phyloP scores from a whole-genome alignment of 163 green algal species.

The Scenedesmus sp. region DNA sequence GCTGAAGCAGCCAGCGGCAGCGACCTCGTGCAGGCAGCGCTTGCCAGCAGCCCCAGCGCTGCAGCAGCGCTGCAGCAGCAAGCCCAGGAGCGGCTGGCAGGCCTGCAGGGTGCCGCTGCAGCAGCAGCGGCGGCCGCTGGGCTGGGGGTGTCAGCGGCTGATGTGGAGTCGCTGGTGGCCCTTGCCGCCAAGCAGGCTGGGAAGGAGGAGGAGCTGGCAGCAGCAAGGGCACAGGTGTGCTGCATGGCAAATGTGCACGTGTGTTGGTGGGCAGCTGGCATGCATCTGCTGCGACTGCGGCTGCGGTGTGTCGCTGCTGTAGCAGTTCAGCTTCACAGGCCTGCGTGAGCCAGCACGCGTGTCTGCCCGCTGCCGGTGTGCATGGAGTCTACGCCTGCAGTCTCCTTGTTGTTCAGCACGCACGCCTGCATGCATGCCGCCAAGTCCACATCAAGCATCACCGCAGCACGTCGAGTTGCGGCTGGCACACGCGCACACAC shows the following conservation, averaged over 20 bases:
- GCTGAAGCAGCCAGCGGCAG: not conserved
- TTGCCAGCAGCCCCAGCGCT: not conserved
- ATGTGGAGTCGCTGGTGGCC: constrained; percentile 16
- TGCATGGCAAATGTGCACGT: not conserved
- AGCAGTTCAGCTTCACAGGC: not conserved
- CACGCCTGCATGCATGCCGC: no score
- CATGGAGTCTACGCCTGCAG: no score
- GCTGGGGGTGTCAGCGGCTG: not conserved
- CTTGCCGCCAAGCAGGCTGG: constrained; percentile 37
- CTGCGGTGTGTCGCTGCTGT: not conserved
- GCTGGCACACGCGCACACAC: no score
- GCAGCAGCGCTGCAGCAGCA: constrained; percentile 20
- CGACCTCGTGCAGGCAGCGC: not conserved
- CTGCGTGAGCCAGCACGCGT: no score
- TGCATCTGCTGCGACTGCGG: no score
- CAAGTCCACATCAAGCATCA: no score
- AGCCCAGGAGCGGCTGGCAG: not conserved
- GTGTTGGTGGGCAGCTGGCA: no score
- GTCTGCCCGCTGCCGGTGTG: no score
- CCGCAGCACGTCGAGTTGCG: no score
- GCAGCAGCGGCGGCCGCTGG: constrained; percentile 20
- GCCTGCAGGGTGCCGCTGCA: not conserved
- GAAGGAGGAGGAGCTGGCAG: constrained; percentile 49
- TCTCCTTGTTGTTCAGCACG: no score
- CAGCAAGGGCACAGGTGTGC: constrained; percentile 38